A percentile compares a stretch with the other conserved stretches of the same genome.
Evolutionary conservation across 2,329 filamentous ascomycete genomes (phyloP).

Genomic region (Colletotrichum graminicola): DNA sequence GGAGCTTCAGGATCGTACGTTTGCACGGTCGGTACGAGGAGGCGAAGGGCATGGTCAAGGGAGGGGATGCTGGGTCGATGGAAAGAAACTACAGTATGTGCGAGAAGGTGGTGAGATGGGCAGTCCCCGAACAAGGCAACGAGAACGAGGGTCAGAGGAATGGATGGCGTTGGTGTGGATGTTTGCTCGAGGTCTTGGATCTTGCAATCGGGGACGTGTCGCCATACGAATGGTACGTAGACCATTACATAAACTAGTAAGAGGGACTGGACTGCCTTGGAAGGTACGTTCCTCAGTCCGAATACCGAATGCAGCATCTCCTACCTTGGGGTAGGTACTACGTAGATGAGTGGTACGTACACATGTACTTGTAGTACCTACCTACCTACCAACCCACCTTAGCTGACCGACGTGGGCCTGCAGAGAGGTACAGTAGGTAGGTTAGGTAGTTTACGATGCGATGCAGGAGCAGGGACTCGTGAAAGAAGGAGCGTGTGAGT

Average conservation of each 20-base stretch:
- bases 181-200: slow-evolving; percentile 21
- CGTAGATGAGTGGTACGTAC: not conserved
- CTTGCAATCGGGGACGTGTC: slow-evolving; percentile 10
- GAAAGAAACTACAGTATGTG: not conserved
- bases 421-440: too few species aligned
- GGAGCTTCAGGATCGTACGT: slow-evolving; percentile 1
- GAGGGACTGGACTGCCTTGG: too few species aligned
- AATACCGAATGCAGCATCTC: too few species aligned
- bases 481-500: slow-evolving; percentile 5
- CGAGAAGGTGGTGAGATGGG: not conserved
- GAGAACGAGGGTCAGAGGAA: not conserved
- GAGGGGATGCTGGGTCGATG: not conserved
- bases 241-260: too few species aligned
- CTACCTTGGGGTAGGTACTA: too few species aligned
- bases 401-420: not conserved
- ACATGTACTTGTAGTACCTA: not conserved
- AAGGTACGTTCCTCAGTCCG: too few species aligned
- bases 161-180: not conserved
- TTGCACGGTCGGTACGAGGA: not conserved
- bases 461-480: slow-evolving; percentile 24
- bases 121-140: not conserved
- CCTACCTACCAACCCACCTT: too few species aligned
- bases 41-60: not conserved
- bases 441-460: not conserved
- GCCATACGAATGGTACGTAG: too few species aligned